Evolutionary conservation across 2,329 filamentous ascomycete genomes (phyloP).

Genomic region (Cyphellophora europaea): DNA sequence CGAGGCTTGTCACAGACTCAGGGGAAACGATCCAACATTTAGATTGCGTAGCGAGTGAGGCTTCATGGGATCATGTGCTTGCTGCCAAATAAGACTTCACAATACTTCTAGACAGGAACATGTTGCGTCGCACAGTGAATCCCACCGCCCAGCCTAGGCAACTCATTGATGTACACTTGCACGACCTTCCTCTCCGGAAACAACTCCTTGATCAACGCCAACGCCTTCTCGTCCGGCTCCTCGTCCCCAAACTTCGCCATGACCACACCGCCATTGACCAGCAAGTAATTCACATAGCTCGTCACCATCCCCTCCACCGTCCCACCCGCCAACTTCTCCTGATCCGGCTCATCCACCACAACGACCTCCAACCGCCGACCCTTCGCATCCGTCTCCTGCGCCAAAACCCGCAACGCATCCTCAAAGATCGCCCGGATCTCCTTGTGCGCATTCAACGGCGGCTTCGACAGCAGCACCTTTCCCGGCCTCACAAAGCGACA

Average conservation of each 20-base stretch:
- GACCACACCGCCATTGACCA: conserved; percentile 22
- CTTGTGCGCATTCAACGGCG: conserved; percentile 13
- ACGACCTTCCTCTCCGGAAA: conserved; percentile 21
- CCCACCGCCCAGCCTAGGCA: conserved; percentile 23
- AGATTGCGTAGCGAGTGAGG: no score
- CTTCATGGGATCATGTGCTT: no score
- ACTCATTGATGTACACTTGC: conserved; percentile 21
- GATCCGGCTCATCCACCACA: conserved; percentile 21
- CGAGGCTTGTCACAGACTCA: no score
- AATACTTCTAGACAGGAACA: conserved; percentile 12
- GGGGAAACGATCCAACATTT: no score
- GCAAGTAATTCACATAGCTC: conserved; percentile 24
- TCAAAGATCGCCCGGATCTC: conserved; percentile 20
- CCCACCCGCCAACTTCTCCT: background rate
- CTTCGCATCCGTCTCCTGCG: conserved; percentile 17
- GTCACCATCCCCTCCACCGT: conserved; percentile 13
- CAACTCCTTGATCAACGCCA: conserved; percentile 18
- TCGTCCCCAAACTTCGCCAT: conserved; percentile 22
- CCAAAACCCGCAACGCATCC: conserved; percentile 18
- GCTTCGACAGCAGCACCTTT: conserved; percentile 21
- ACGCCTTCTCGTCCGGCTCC: conserved; percentile 17
- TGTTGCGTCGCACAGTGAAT: conserved; percentile 25
- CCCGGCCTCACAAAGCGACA: conserved; percentile 21
- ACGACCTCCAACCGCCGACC: conserved; percentile 18
- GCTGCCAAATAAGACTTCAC: no score